Evolutionary conservation across 1,284 basidiomycete species (phyloP), one percentile per base, ranked within the genome.

Genomic region (Coriolopsis trogii): DNA sequence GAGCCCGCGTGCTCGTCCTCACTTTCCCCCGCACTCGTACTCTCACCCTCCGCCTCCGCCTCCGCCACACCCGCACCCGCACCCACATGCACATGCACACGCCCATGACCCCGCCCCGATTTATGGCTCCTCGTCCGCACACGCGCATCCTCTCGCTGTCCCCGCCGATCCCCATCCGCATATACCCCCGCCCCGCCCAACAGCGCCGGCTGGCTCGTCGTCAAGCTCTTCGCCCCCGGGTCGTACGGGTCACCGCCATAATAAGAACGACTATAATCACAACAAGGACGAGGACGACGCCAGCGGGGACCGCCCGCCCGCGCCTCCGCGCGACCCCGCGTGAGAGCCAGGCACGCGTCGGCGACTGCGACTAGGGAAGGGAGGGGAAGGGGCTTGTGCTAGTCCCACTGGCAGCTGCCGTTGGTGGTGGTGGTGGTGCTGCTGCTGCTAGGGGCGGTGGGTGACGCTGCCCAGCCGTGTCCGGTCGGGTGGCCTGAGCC

Each of bases 301-400:
- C 29, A 24, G 21, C 28, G 33, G 13, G 36, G 42, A 50, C 28
- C 41, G 41, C 36, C 15, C 34, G 41, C 34, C 49, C 24, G 42
- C 49, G 49, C 42, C 49, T 40, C 49, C 49, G 29, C 42, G 44
- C 49, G 49, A 50, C 10, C 28, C 49, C 41, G 49, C 42, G 49
- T 50, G 49, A 50, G 49, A 50, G 29, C 15, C 30, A 9, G 21
- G 28, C 39, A 28, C n/a, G 13, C 24, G 38, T 24, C 6, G 21
- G 20, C 21, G 9, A 15, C 20, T n/a, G 18, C 38, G 21, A n/a
- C n/a, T n/a, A n/a, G n/a, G n/a, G n/a, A n/a, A n/a, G n/a, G n/a
- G n/a, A n/a, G n/a, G n/a, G n/a, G n/a, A n/a, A n/a, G n/a, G n/a
- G n/a, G n/a, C n/a, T n/a, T n/a, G n/a, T n/a, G n/a, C n/a, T n/a